These are phyloP conservation scores for Trichoderma sp. DNA, from an alignment of 2,329 filamentous ascomycete genomes.

Conservation along the genomic window DNA sequence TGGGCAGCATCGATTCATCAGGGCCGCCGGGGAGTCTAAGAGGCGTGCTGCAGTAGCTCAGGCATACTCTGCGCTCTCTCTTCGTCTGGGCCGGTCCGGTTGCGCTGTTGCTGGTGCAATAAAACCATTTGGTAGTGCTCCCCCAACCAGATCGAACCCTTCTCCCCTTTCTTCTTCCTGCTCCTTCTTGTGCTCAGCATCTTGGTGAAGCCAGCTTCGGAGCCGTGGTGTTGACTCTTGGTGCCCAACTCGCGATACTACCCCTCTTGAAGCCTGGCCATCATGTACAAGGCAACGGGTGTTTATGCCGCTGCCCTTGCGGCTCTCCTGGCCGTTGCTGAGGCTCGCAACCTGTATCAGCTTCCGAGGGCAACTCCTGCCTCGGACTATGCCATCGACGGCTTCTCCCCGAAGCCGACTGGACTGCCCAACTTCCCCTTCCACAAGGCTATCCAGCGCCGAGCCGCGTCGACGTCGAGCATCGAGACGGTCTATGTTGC, in stretches of 20 bases:
- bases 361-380: slow-evolving; percentile 41
- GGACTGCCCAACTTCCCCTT: slow-evolving; percentile 40
- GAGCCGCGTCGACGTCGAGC: slow-evolving; percentile 19
- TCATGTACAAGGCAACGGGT: slow-evolving; percentile 33
- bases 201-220: not conserved
- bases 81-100: not conserved
- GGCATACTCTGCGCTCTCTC: slow-evolving; percentile 16
- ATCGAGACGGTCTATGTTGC: slow-evolving; percentile 46
- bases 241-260: not conserved
- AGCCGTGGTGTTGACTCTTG: slow-evolving; percentile 9
- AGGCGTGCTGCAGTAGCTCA: slow-evolving; percentile 2
- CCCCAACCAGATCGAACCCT: not conserved
- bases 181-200: slow-evolving; percentile 24
- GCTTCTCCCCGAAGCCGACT: slow-evolving; percentile 48
- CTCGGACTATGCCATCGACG: slow-evolving; percentile 41
- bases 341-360: slow-evolving; percentile 36
- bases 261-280: slow-evolving; percentile 9
- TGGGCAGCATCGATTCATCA: slow-evolving; percentile 17
- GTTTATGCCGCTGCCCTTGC: slow-evolving; percentile 31
- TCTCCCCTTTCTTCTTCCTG: slow-evolving; percentile 17
- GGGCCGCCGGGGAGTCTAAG: not conserved
- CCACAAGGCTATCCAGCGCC: slow-evolving; percentile 37
- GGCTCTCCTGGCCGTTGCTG: slow-evolving; percentile 39
- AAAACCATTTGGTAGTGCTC: slow-evolving; percentile 21
- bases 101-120: slow-evolving; percentile 23